Evolutionary conservation across 192 early-diverging fungal genomes (phyloP).

Genomic region (Dimargaris cristalligena): DNA sequence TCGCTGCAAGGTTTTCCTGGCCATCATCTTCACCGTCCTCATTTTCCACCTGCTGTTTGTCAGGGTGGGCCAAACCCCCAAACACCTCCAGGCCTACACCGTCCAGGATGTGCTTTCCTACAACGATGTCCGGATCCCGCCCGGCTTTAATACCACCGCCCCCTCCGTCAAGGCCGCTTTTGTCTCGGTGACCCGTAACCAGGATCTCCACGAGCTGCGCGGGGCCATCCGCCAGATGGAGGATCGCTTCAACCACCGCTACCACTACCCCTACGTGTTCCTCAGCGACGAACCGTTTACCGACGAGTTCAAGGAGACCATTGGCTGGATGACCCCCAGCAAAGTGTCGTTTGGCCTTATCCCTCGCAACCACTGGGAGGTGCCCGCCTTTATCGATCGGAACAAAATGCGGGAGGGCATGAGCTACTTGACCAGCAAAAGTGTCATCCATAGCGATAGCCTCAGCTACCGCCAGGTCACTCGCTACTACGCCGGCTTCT

Average conservation of each 20-base stretch:
- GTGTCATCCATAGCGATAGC: constrained; percentile 44
- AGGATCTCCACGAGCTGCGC: constrained; percentile 41
- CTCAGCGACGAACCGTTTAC: constrained; percentile 53
- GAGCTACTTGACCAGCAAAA: constrained; percentile 25
- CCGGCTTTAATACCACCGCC: constrained; percentile 2
- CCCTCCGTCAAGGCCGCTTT: constrained; percentile 29
- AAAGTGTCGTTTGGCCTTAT: constrained; percentile 45
- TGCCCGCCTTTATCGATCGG: constrained; percentile 51
- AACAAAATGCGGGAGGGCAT: constrained; percentile 30
- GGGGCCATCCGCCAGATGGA: constrained; percentile 50
- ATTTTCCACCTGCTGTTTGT: not conserved
- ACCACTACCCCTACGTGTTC: constrained; percentile 51
- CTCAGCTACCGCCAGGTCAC: constrained; percentile 37
- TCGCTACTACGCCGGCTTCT: constrained; percentile 28
- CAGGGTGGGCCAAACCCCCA: not conserved
- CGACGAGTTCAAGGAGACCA: constrained; percentile 31
- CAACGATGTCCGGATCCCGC: not conserved
- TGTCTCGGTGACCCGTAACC: constrained; percentile 57
- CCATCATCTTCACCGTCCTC: not conserved
- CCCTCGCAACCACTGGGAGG: constrained; percentile 47
- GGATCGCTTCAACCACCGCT: constrained; percentile 46
- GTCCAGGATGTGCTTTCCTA: not conserved
- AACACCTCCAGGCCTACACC: not conserved
- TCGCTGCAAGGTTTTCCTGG: not conserved
- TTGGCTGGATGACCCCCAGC: constrained; percentile 32